Evolutionary conservation across 169 alveolate species (phyloP).

Genomic region (Eimeria nieschulzi): DNA sequence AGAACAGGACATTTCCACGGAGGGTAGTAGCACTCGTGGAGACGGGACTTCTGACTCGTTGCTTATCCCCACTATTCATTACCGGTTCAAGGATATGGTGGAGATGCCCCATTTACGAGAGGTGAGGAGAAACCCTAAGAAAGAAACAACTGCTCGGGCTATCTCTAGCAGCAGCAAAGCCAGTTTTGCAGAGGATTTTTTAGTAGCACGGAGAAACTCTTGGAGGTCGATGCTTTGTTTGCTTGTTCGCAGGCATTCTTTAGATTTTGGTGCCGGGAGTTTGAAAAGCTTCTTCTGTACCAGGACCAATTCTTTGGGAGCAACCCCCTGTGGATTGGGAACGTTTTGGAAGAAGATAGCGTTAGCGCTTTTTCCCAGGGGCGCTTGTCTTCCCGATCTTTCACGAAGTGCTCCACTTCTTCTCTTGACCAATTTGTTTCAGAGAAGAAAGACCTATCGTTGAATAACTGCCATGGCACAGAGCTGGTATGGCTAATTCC

Average conservation of each 20-base stretch:
- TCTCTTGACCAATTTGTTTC: neutral
- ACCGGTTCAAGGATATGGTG: constrained; percentile 54
- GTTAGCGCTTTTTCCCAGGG: constrained; percentile 15
- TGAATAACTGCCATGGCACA: neutral
- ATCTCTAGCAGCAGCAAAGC: too few relatives aligned
- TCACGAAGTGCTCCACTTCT: neutral
- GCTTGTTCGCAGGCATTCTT: constrained; percentile 23
- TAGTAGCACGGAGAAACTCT: too few relatives aligned
- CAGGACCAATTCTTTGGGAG: constrained; percentile 31
- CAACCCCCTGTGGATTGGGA: neutral
- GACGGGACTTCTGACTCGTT: constrained; percentile 7
- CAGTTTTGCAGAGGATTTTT: too few relatives aligned
- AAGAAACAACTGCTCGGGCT: neutral
- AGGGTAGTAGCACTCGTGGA: constrained; percentile 33
- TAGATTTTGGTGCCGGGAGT: constrained; percentile 60
- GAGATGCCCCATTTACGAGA: constrained; percentile 62
- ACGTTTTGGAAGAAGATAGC: constrained; percentile 14
- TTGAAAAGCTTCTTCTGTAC: constrained; percentile 41
- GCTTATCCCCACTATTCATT: constrained; percentile 4
- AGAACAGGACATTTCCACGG: neutral
- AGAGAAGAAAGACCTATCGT: neutral
- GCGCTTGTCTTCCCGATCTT: neutral
- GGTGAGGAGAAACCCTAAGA: neutral
- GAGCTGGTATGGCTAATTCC: neutral
- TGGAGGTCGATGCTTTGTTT: neutral